Conservation (phyloP, 2,329 filamentous ascomycete species). For the Colletotrichum sp. region DNA sequence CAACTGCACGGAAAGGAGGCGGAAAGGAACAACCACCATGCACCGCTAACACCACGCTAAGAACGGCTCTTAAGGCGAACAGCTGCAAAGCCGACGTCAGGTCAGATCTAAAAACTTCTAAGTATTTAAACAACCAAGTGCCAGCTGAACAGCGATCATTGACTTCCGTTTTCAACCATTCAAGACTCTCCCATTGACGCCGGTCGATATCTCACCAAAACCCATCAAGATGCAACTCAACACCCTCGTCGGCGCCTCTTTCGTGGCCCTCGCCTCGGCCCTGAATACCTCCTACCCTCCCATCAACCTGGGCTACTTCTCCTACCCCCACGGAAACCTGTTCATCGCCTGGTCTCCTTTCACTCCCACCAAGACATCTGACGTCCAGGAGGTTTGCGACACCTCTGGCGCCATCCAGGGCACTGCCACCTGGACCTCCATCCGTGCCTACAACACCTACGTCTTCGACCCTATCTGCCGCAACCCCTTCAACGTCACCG, state of each 20-base stretch:
- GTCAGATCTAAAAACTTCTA: not conserved
- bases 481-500: constrained; percentile 16
- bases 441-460: not conserved
- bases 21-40: not conserved
- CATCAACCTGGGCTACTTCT: constrained; percentile 5
- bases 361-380: constrained; percentile 1
- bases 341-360: constrained; percentile 14
- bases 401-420: not conserved
- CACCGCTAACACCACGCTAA: not conserved
- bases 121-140: not conserved
- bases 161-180: not conserved
- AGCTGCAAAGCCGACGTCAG: not conserved
- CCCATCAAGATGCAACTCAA: not conserved
- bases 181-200: not conserved
- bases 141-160: not conserved
- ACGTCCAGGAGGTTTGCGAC: not conserved
- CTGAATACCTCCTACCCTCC: not conserved
- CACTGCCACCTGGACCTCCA: not conserved
- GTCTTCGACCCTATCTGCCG: constrained; percentile 1
- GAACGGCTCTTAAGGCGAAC: not conserved
- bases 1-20: not conserved
- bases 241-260: not conserved
- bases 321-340: not conserved
- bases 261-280: not conserved
- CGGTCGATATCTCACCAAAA: not conserved